A percentile compares a stretch with the other conserved stretches of the same genome.
phyloP scores from a whole-genome alignment of 257 asterid species.

The Penstemon davidsonii region DNA sequence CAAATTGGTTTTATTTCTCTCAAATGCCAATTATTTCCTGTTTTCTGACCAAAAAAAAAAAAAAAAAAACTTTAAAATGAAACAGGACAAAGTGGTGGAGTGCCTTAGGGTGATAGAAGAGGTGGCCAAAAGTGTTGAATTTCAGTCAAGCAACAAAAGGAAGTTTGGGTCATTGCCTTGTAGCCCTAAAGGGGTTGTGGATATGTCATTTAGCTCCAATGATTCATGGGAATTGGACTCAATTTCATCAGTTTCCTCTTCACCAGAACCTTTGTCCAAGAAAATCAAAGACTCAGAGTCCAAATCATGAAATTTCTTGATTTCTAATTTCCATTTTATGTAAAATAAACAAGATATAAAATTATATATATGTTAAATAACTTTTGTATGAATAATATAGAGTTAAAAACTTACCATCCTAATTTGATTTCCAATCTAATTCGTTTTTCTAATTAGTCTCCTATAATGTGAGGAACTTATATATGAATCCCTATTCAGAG shows the following conservation, averaged over 20 bases:
- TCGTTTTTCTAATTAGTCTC: constrained; percentile 23
- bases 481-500: no score
- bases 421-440: constrained; percentile 33
- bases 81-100: constrained; percentile 65
- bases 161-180: constrained; percentile 52
- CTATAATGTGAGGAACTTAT: no score
- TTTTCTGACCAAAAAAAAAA: background rate
- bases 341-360: constrained; percentile 18
- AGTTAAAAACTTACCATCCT: constrained; percentile 37
- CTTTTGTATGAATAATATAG: constrained; percentile 24
- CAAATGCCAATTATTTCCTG: no score
- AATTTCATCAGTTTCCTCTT: constrained; percentile 53
- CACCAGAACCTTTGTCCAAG: constrained; percentile 71
- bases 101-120: constrained; percentile 59
- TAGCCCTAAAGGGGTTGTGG: constrained; percentile 81
- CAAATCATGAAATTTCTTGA: constrained; percentile 17
- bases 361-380: constrained; percentile 36
- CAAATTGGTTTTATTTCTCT: background rate
- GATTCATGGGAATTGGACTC: constrained; percentile 51
- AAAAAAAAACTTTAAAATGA: background rate
- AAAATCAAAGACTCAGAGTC: constrained; percentile 35
- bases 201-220: constrained; percentile 54
- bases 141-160: constrained; percentile 47
- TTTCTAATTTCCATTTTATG: background rate
- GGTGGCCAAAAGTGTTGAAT: constrained; percentile 40